phyloP scores from a whole-genome alignment of 1,284 basidiomycete genomes.

The Grifola frondosa region DNA sequence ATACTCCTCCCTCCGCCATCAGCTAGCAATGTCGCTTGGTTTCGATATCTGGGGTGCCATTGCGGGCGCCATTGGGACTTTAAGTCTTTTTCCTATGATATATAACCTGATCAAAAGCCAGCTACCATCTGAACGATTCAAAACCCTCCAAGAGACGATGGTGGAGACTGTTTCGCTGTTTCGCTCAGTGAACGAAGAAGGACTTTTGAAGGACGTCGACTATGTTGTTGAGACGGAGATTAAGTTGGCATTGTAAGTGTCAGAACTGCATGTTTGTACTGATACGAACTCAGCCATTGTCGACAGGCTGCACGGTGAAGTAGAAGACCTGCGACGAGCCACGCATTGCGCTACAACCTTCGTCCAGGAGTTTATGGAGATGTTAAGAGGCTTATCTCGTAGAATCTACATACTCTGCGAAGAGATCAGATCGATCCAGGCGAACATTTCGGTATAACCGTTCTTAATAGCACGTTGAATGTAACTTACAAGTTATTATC shows the following conservation, averaged over 20 bases:
- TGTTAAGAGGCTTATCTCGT: conserved; percentile 2
- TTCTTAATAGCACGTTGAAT: not conserved
- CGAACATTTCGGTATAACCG: not conserved
- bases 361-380: not conserved
- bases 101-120: not conserved
- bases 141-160: not conserved
- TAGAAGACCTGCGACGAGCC: not conserved
- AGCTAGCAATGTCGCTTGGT: not conserved
- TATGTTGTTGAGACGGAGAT: not conserved
- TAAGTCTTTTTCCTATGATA: not conserved
- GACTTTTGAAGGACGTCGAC: not conserved
- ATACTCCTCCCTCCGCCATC: too few relatives aligned
- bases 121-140: not conserved
- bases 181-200: not conserved
- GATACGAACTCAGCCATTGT: not conserved
- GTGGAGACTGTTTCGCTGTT: not conserved
- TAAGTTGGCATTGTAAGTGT: not conserved
- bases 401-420: not conserved
- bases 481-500: not conserved
- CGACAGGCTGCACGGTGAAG: not conserved
- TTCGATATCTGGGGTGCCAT: conserved; percentile 2
- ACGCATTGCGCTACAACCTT: conserved; percentile 1
- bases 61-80: not conserved
- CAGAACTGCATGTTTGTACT: not conserved
- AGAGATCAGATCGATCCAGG: not conserved